Conservation (phyloP, 164 flowering plant genomes). For the Magnolia officinalis region DNA sequence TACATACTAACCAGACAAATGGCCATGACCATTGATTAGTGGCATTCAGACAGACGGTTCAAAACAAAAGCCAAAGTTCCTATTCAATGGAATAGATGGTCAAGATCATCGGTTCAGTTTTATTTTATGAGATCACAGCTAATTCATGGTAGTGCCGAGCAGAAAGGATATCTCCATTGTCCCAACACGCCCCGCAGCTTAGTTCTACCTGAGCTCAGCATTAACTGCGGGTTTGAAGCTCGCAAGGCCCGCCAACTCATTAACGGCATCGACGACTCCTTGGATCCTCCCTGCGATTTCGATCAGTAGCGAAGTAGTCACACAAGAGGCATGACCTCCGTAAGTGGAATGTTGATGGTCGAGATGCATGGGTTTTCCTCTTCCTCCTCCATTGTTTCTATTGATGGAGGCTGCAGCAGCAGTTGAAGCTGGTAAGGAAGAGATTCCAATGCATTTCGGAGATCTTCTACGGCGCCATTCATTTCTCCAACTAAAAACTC, state of each 20-base stretch:
- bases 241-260: slow-evolving; percentile 42
- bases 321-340: slow-evolving; percentile 51
- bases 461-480: slow-evolving; percentile 44
- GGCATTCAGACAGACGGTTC: too few relatives aligned
- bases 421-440: slow-evolving; percentile 26
- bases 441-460: slow-evolving; percentile 36
- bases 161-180: too few relatives aligned
- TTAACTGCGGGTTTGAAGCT: slow-evolving; percentile 34
- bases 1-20: too few relatives aligned
- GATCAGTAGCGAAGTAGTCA: slow-evolving; percentile 43
- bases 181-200: slow-evolving; percentile 12
- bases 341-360: slow-evolving; percentile 22
- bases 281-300: slow-evolving; percentile 54
- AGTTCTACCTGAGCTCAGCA: slow-evolving; percentile 24
- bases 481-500: slow-evolving; percentile 39
- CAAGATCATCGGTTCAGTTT: too few relatives aligned
- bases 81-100: too few relatives aligned
- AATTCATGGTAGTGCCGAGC: too few relatives aligned
- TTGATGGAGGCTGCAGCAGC: slow-evolving; percentile 5
- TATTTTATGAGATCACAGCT: too few relatives aligned
- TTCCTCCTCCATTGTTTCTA: slow-evolving; percentile 10
- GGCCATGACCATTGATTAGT: too few relatives aligned
- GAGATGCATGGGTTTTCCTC: slow-evolving; percentile 3
- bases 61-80: too few relatives aligned
- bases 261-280: slow-evolving; percentile 32